phyloP scores from a whole-genome alignment of 2,329 filamentous ascomycete genomes.

The Huntiella omanensis region DNA sequence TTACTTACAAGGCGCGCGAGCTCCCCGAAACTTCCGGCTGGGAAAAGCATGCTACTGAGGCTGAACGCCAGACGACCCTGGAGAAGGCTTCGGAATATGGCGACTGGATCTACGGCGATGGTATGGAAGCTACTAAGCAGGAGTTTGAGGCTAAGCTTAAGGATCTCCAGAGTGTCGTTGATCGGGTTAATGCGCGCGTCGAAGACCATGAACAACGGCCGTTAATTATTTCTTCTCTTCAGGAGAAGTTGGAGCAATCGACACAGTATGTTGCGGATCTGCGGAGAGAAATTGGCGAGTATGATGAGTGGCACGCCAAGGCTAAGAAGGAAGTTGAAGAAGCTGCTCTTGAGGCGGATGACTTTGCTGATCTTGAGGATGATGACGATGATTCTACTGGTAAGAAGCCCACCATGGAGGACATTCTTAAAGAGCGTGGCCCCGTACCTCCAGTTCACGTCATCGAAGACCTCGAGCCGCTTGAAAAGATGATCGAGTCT shows the following conservation, averaged over 20 bases:
- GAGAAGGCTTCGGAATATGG: conserved; percentile 49
- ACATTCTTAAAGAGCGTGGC: conserved; percentile 26
- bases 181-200: conserved; percentile 57
- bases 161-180: conserved; percentile 56
- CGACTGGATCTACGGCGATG: conserved; percentile 84
- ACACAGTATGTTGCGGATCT: conserved; percentile 52
- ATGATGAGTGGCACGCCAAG: conserved; percentile 39
- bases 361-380: conserved; percentile 64
- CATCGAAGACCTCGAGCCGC: conserved; percentile 47
- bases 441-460: conserved; percentile 51
- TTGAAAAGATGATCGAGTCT: conserved; percentile 43
- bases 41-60: conserved; percentile 47
- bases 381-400: conserved; percentile 24
- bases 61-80: conserved; percentile 47
- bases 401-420: conserved; percentile 24
- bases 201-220: conserved; percentile 56
- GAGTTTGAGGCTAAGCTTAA: conserved; percentile 61
- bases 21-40: conserved; percentile 63
- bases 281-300: conserved; percentile 49
- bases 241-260: conserved; percentile 53
- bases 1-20: conserved; percentile 76
- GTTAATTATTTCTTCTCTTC: conserved; percentile 44
- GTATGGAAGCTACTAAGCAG: conserved; percentile 54
- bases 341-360: conserved; percentile 27
- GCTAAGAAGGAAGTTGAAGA: conserved; percentile 16